Evolutionary conservation across 2,329 filamentous ascomycete genomes (phyloP), one percentile per base, ranked within the genome.

Genomic region (Metarhizium guizhouense): DNA sequence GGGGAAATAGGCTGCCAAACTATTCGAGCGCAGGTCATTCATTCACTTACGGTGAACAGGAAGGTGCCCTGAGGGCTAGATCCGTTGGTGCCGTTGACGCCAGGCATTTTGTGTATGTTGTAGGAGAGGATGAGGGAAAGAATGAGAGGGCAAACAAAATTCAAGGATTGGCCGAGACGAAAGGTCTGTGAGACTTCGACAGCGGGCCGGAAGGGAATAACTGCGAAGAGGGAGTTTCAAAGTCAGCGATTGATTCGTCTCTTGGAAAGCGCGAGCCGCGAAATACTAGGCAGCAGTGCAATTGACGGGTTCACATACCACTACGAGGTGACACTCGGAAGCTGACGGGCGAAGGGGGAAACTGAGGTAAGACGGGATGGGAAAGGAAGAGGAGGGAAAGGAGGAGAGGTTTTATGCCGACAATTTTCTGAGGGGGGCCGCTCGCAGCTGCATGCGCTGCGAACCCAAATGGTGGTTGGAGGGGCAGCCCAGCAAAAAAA

Each of bases 11-110:
- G 25, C 25, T 25, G 25, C 25, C 25, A 25, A 25, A 4, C 25
- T 3, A 20, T 20, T 45, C 38, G 30, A 16, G 45, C 36, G 38
- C 10, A 40, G 29, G 18, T 25, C 13, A 16, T 20, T 51, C 36
- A 60, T 20, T 51, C 36, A 60, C 74, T 74, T 78, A 85, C 83
- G 68, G 89, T 94, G 83, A 93, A 93, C 64, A 93, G 83, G 79
- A 93, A 93, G 66, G 84, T 88, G 62, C 85, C 86, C 70, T 79
- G 59, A 53, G 64, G 63, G 68, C 74, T 69, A 64, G 65, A 59
- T 66, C 74, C 74, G 61, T 70, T 69, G 68, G 71, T 69, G 62
- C 79, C 72, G 74, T 80, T 81, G 71, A 75, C 62, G 62, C 72
- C 66, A 71, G 76, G 73, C 84, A 87, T 87, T 52, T 54, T 56